These are phyloP conservation scores for Pyricularia pennisetigena DNA, from an alignment of 2,329 filamentous ascomycete genomes.

Conservation along the genomic window DNA sequence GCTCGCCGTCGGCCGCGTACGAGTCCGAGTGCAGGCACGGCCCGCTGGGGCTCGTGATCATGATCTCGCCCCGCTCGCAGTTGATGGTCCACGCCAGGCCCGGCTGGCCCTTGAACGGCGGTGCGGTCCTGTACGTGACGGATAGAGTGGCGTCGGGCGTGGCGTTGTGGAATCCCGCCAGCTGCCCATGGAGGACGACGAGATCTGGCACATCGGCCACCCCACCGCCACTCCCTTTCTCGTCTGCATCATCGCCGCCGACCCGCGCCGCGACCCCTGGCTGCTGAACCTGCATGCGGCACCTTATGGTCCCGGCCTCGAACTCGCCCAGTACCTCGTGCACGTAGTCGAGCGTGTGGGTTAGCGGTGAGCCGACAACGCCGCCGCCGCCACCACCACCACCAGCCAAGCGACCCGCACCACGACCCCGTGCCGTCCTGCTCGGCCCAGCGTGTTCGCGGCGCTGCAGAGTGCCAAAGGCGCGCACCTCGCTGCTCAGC, in stretches of 20 bases:
- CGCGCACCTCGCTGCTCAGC: constrained; percentile 36
- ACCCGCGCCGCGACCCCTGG: constrained; percentile 24
- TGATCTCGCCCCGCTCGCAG: constrained; percentile 40
- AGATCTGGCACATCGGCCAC: constrained; percentile 18
- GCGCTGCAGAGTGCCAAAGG: constrained; percentile 23
- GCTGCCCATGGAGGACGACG: constrained; percentile 20
- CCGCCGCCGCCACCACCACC: constrained; percentile 32
- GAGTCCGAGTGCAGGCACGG: constrained; percentile 14
- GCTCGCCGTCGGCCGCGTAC: constrained; percentile 14
- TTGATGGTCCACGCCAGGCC: constrained; percentile 38
- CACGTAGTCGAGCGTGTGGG: constrained; percentile 35
- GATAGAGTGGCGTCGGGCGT: constrained; percentile 26
- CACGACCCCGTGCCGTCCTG: constrained; percentile 18
- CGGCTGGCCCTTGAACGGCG: constrained; percentile 35
- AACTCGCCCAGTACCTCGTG: constrained; percentile 36
- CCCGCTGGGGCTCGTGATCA: constrained; percentile 22
- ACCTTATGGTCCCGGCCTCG: constrained; percentile 17
- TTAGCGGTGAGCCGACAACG: constrained; percentile 28
- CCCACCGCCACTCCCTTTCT: constrained; percentile 7
- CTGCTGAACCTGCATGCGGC: constrained; percentile 33
- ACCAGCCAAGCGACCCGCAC: constrained; percentile 37
- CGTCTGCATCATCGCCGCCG: neutral
- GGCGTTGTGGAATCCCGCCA: constrained; percentile 16
- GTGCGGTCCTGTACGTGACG: constrained; percentile 35
- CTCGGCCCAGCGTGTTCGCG: constrained; percentile 18